phyloP scores from a whole-genome alignment of 2,329 filamentous ascomycete species.

The Phyllosticta capitalensis region DNA sequence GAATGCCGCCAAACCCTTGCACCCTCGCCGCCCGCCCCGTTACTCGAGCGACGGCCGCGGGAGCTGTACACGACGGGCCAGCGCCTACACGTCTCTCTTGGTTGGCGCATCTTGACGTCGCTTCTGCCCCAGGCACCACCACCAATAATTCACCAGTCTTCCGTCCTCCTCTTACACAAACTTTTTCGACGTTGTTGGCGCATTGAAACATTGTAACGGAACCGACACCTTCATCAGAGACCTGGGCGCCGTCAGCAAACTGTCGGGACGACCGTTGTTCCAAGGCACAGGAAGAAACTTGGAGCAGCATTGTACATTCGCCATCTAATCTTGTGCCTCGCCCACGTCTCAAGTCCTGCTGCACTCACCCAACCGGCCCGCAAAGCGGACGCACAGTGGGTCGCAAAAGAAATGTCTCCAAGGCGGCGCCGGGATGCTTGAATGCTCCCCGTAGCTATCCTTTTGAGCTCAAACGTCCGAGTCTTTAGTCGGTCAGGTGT shows the following conservation, averaged over 20 bases:
- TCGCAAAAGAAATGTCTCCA: no score
- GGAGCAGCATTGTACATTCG: not conserved
- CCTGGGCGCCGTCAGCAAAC: constrained; percentile 1
- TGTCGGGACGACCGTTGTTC: constrained; percentile 11
- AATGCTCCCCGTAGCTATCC: no score
- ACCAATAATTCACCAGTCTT: not conserved
- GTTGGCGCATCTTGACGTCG: no score
- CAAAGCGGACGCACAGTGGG: no score
- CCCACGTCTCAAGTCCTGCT: constrained; percentile 7
- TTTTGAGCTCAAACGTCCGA: no score
- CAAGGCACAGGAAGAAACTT: constrained; percentile 8
- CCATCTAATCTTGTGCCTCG: constrained; percentile 4
- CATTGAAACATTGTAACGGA: not conserved
- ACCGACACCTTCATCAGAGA: not conserved
- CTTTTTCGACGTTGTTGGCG: not conserved
- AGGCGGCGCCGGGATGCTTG: no score
- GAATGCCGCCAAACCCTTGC: not conserved
- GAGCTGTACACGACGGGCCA: not conserved
- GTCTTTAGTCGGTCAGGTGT: no score
- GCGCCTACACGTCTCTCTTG: not conserved
- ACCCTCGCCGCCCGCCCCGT: not conserved
- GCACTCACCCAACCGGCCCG: constrained; percentile 4
- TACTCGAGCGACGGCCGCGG: not conserved
- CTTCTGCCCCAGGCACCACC: not conserved
- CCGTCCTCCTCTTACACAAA: not conserved